A percentile compares a stretch with the other conserved stretches of the same genome.
phyloP scores from a whole-genome alignment of 176 grass and related monocot species.

The Otatea glauca region DNA sequence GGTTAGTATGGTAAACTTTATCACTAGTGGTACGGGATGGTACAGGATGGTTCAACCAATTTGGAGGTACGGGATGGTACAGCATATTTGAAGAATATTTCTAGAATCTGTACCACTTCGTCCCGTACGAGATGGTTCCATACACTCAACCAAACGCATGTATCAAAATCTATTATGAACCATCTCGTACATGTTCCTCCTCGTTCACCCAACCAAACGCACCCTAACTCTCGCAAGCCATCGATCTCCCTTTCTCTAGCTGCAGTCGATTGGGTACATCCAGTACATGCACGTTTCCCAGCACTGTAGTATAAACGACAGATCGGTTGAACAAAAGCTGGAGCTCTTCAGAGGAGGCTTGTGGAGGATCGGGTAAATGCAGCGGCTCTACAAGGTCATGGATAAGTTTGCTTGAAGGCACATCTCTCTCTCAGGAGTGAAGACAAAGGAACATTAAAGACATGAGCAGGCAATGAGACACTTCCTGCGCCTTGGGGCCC shows the following conservation, averaged over 20 bases:
- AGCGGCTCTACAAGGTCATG: constrained; percentile 23
- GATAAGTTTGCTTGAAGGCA: constrained; percentile 33
- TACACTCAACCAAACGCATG: too few species aligned
- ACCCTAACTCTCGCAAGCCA: constrained; percentile 46
- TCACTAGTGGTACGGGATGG: too few species aligned
- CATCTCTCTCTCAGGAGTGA: not conserved
- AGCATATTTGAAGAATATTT: too few species aligned
- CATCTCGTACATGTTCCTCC: too few species aligned
- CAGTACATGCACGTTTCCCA: constrained; percentile 45
- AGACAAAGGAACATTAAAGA: constrained; percentile 61
- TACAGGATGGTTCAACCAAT: too few species aligned
- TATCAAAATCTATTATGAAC: too few species aligned
- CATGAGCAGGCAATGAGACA: constrained; percentile 53
- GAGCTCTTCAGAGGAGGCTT: constrained; percentile 23
- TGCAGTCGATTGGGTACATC: constrained; percentile 27
- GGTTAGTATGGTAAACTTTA: too few species aligned
- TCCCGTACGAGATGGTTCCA: too few species aligned
- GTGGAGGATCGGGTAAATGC: constrained; percentile 39
- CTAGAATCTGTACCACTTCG: too few species aligned
- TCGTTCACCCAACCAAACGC: too few species aligned
- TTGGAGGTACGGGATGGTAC: too few species aligned
- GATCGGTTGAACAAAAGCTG: constrained; percentile 55
- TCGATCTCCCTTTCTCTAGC: constrained; percentile 12
- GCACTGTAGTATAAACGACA: constrained; percentile 48
- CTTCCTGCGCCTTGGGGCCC: constrained; percentile 29